Evolutionary conservation across 768 basidiomycete genomes (phyloP).

Genomic region (Lactifluus rugatus): DNA sequence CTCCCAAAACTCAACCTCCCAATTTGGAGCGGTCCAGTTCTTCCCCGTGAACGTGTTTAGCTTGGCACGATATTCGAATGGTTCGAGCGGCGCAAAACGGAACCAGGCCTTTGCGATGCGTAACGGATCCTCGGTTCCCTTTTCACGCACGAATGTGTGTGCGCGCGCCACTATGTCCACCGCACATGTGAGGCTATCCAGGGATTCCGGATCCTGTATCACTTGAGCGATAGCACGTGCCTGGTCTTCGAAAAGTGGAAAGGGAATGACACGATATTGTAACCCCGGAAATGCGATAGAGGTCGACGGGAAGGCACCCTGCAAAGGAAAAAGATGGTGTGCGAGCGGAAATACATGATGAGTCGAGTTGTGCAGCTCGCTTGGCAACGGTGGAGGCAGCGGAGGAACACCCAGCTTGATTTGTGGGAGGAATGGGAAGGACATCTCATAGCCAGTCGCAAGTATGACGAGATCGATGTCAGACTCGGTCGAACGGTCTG

Average conservation of each 20-base stretch:
- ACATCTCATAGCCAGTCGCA: constrained; percentile 65
- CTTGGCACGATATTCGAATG: constrained; percentile 59
- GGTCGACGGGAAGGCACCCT: constrained; percentile 33
- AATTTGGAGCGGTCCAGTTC: constrained; percentile 35
- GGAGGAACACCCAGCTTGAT: constrained; percentile 32
- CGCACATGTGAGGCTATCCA: constrained; percentile 42
- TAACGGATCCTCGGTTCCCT: constrained; percentile 26
- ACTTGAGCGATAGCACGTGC: constrained; percentile 50
- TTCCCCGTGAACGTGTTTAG: constrained; percentile 40
- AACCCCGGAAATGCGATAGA: constrained; percentile 62
- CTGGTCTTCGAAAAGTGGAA: constrained; percentile 75
- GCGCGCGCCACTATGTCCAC: constrained; percentile 38
- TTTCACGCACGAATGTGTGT: not conserved
- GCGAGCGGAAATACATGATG: constrained; percentile 63
- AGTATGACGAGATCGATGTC: constrained; percentile 56
- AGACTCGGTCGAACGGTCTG: constrained; percentile 45
- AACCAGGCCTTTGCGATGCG: constrained; percentile 50
- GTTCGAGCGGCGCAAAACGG: constrained; percentile 39
- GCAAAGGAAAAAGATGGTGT: constrained; percentile 59
- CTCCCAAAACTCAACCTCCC: constrained; percentile 50
- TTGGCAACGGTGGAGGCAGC: constrained; percentile 39
- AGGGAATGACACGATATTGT: constrained; percentile 48
- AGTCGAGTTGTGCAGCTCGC: constrained; percentile 51
- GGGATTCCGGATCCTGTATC: constrained; percentile 40
- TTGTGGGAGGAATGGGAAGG: constrained; percentile 53